These are phyloP conservation scores for Suhomyces faveliae DNA, from an alignment of 805 yeast genomes.

Conservation along the genomic window DNA sequence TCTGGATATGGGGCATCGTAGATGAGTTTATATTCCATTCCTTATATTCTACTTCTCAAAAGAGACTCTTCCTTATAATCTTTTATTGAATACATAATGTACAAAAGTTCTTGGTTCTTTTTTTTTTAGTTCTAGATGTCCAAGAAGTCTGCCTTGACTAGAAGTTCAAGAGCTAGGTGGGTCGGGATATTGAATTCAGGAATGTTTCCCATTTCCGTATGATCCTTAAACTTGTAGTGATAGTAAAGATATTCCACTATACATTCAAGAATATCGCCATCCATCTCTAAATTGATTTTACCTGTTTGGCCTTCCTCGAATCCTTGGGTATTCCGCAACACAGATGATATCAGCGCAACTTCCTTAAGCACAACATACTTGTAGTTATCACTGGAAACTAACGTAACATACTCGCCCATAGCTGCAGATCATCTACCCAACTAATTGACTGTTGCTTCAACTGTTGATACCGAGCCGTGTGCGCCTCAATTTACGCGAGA, in stretches of 20 bases:
- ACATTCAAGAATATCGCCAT: conserved; percentile 69
- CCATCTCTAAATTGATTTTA: conserved; percentile 61
- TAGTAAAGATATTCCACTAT: conserved; percentile 84
- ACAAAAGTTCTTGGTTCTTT: neutral
- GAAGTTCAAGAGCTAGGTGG: conserved; percentile 84
- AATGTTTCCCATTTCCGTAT: conserved; percentile 50
- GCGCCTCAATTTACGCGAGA: conserved; percentile 2
- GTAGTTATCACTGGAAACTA: conserved; percentile 72
- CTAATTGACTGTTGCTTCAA: neutral
- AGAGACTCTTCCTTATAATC: too few relatives aligned
- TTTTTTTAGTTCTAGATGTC: conserved; percentile 52
- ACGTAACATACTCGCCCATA: conserved; percentile 46
- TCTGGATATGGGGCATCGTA: neutral
- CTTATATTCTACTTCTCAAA: neutral
- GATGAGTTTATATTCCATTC: neutral
- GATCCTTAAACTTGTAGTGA: conserved; percentile 62
- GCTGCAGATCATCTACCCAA: neutral
- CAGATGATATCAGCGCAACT: conserved; percentile 72
- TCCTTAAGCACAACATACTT: conserved; percentile 62
- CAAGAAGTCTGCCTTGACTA: conserved; percentile 90
- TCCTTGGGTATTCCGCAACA: conserved; percentile 49
- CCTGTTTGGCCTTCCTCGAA: conserved; percentile 60
- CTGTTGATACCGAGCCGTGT: neutral
- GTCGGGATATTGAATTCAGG: conserved; percentile 93
- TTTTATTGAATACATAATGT: too few relatives aligned